Conservation (phyloP, 805 yeast genomes). For the Candida tibetensis region DNA sequence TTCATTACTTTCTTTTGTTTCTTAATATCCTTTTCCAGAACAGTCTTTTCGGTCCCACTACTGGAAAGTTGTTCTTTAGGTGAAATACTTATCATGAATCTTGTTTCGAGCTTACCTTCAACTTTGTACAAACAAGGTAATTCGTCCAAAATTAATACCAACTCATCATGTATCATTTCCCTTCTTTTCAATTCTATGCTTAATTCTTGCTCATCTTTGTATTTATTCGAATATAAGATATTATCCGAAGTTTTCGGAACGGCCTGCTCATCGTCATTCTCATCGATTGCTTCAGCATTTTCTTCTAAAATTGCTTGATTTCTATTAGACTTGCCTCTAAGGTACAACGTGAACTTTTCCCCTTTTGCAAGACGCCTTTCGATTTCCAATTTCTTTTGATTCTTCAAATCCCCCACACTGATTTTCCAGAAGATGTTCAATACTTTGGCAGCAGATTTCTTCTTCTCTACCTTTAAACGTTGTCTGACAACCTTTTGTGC, state of each 20-base stretch:
- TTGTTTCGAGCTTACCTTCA: slow-evolving; percentile 26
- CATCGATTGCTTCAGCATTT: slow-evolving; percentile 12
- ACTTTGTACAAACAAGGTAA: slow-evolving; percentile 24
- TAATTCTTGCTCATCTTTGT: slow-evolving; percentile 12
- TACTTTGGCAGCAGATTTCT: slow-evolving; percentile 42
- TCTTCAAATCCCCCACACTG: slow-evolving; percentile 47
- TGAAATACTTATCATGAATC: slow-evolving; percentile 21
- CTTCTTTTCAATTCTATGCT: slow-evolving; percentile 24
- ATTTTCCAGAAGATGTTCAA: slow-evolving; percentile 57
- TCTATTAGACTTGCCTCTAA: slow-evolving; percentile 19
- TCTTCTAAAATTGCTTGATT: slow-evolving; percentile 9
- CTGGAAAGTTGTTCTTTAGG: slow-evolving; percentile 6
- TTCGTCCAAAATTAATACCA: slow-evolving; percentile 29
- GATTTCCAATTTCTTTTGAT: slow-evolving; percentile 55
- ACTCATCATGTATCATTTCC: slow-evolving; percentile 24
- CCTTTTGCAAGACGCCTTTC: slow-evolving; percentile 43
- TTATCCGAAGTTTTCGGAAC: slow-evolving; percentile 2
- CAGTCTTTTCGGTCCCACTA: slow-evolving; percentile 1
- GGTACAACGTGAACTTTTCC: slow-evolving; percentile 29
- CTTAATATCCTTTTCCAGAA: background rate
- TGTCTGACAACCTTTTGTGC: slow-evolving; percentile 27
- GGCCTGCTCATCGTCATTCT: slow-evolving; percentile 11
- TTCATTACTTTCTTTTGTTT: slow-evolving; percentile 5
- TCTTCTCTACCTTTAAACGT: slow-evolving; percentile 32
- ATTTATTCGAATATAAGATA: slow-evolving; percentile 4